Percentiles rank a stretch among this genome's conserved stretches.
Evolutionary conservation across 208 protist genomes (phyloP).

Genomic region (Wallacemonas rigidus): DNA sequence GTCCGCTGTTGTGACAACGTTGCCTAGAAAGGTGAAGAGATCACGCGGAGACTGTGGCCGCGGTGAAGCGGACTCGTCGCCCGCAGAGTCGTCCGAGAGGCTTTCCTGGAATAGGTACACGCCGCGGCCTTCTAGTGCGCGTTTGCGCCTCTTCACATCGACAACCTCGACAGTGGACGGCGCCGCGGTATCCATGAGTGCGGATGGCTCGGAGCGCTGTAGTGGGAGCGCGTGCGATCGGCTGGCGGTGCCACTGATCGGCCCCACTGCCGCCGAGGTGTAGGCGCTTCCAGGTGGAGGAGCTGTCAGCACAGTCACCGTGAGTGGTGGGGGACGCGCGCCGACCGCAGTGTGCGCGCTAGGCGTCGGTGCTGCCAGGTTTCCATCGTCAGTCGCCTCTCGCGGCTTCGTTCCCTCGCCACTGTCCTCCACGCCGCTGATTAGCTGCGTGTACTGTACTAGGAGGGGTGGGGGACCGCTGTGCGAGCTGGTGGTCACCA

Average conservation of each 20-base stretch:
- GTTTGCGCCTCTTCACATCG: slow-evolving; percentile 4
- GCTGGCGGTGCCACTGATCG: not conserved
- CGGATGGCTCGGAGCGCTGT: not conserved
- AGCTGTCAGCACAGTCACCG: slow-evolving; percentile 4
- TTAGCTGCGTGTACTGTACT: not conserved
- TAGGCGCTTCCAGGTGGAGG: slow-evolving; percentile 7
- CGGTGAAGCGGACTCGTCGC: not conserved
- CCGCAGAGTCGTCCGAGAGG: not conserved
- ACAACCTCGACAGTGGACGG: not conserved
- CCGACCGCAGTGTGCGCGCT: not conserved
- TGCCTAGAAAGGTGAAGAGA: slow-evolving; percentile 12
- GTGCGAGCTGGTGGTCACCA: not conserved
- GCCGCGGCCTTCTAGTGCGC: slow-evolving; percentile 2
- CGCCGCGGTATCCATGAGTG: not conserved
- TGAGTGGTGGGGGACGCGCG: not conserved
- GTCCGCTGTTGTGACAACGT: slow-evolving; percentile 13
- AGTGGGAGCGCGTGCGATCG: not conserved
- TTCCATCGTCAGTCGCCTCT: not conserved
- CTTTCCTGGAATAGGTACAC: not conserved
- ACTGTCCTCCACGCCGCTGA: not conserved
- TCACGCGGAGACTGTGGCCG: not conserved
- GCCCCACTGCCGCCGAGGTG: not conserved
- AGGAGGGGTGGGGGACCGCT: not conserved
- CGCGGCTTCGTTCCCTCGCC: not conserved
- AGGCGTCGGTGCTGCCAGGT: no score